These are phyloP conservation scores for Stephania cephalantha DNA, from an alignment of 164 flowering plant species.

Conservation along the genomic window DNA sequence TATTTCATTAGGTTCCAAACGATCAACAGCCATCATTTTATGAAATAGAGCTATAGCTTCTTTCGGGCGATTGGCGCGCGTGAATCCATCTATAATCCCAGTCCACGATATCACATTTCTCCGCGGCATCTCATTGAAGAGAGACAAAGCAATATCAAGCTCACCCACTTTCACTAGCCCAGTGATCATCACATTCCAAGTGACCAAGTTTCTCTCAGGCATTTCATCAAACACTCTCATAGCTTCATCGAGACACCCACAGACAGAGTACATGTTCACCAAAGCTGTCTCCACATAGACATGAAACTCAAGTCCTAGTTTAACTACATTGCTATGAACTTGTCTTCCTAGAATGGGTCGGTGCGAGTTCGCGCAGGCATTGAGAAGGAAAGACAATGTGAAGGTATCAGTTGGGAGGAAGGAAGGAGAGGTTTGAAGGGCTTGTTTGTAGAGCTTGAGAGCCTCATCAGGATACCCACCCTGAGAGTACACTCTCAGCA, in stretches of 20 bases:
- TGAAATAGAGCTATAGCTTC: constrained; percentile 20
- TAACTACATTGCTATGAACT: constrained; percentile 16
- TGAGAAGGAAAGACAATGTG: constrained; percentile 22
- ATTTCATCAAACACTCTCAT: constrained; percentile 16
- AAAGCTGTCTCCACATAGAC: constrained; percentile 25
- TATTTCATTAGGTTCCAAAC: constrained; percentile 17
- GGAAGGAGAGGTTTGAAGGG: constrained; percentile 2
- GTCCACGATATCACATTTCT: constrained; percentile 24
- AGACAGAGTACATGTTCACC: constrained; percentile 18
- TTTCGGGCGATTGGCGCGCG: constrained; percentile 11
- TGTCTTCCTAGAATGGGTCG: constrained; percentile 17
- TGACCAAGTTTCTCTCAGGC: constrained; percentile 20
- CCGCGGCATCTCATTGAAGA: constrained; percentile 19
- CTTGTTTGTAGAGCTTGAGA: constrained; percentile 18
- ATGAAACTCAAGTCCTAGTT: constrained; percentile 20
- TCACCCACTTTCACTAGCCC: constrained; percentile 23
- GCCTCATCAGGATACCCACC: constrained; percentile 19
- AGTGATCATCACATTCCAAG: constrained; percentile 27
- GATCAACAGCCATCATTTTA: constrained; percentile 15
- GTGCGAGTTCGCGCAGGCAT: constrained; percentile 20
- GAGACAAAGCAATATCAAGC: constrained; percentile 13
- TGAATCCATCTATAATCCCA: constrained; percentile 26
- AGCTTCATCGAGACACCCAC: constrained; percentile 16
- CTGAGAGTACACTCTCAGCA: constrained; percentile 18
- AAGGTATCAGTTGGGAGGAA: constrained; percentile 14